These are phyloP conservation scores for Setomelanomma holmii DNA, from an alignment of 2,329 filamentous ascomycete genomes.

Conservation along the genomic window DNA sequence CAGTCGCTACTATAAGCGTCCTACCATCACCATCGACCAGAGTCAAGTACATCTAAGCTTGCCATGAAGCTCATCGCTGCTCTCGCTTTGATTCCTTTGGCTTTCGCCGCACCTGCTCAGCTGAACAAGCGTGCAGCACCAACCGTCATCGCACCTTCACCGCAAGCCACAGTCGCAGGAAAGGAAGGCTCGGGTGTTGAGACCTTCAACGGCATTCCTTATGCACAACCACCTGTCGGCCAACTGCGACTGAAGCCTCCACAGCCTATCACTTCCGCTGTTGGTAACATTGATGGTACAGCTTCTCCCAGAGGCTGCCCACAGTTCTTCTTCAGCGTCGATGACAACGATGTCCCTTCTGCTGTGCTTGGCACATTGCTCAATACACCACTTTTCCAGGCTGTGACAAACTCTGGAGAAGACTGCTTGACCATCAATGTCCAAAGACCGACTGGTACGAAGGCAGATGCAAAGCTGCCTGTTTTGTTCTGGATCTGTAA, in stretches of 20 bases:
- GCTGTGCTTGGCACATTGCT: conserved; percentile 48
- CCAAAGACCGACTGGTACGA: conserved; percentile 49
- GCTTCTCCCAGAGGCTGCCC: conserved; percentile 69
- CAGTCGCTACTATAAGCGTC: neutral
- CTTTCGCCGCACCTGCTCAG: conserved; percentile 41
- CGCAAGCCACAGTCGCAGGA: conserved; percentile 63
- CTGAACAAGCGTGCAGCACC: conserved; percentile 58
- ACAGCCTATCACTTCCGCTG: conserved; percentile 61
- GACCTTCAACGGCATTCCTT: conserved; percentile 77
- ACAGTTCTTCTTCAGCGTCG: conserved; percentile 70
- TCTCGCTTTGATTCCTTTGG: conserved; percentile 36
- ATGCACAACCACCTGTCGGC: conserved; percentile 72
- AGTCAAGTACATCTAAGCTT: conserved; percentile 1
- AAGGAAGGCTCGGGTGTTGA: conserved; percentile 61
- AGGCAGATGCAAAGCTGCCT: conserved; percentile 49
- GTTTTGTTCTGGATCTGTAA: conserved; percentile 60
- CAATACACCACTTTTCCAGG: conserved; percentile 51
- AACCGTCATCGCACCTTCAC: conserved; percentile 61
- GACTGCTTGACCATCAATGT: conserved; percentile 56
- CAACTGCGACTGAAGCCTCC: conserved; percentile 73
- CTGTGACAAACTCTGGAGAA: conserved; percentile 46
- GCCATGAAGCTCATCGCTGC: conserved; percentile 38
- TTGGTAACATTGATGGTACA: conserved; percentile 69
- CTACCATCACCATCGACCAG: conserved; percentile 1
- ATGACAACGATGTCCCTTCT: conserved; percentile 40